Evolutionary conservation across 768 basidiomycete genomes (phyloP), one percentile per base, ranked within the genome.

Genomic region (Hortiboletus campestris): DNA sequence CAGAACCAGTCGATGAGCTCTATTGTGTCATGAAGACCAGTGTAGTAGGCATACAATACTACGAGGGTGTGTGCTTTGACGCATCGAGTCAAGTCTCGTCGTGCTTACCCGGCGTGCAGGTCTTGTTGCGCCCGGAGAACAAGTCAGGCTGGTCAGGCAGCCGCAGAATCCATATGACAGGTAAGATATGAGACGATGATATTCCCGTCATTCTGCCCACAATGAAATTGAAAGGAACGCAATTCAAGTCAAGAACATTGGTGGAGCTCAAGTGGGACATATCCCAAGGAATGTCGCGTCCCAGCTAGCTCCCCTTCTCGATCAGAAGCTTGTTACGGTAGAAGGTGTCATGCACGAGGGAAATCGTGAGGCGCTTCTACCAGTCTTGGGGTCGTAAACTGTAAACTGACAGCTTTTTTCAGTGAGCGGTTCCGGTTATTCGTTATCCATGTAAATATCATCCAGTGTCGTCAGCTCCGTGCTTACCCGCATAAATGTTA

Each of bases 41-140:
- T 45, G 82, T 92, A 11, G 93, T 94, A 0, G 93, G 93, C 0
- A 75, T 94, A 14, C 90, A 91, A 65, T 92, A 94, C 64, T 94
- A 94, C 65, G 76, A 76, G 66, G 88, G 88, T 83, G 34, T 1
- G 69, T 60, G 11, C 4, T 19, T 42, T 32, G 17, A 34, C 2
- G 46, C 49, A 31, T 57, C 10, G 4, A 32, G 12, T 48, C 49
- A 32, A 6, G 35, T 20, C 36, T 9, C 35, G 13, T n/a, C 28
- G n/a, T 8, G 40, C 49, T 59, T 19, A 63, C 53, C 10, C 36
- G 19, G 45, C 20, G n/a, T 35, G n/a, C 53, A 84, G 93, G 91
- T 31, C 63, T 94, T 51, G 93, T 94, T 36, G 90, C 85, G 16
- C 70, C 81, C 2, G 90, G 88, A 20, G 91, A 95, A 67, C 82